Conservation (phyloP, 2,329 filamentous ascomycete species). For the Basipetospora chlamydospora region DNA sequence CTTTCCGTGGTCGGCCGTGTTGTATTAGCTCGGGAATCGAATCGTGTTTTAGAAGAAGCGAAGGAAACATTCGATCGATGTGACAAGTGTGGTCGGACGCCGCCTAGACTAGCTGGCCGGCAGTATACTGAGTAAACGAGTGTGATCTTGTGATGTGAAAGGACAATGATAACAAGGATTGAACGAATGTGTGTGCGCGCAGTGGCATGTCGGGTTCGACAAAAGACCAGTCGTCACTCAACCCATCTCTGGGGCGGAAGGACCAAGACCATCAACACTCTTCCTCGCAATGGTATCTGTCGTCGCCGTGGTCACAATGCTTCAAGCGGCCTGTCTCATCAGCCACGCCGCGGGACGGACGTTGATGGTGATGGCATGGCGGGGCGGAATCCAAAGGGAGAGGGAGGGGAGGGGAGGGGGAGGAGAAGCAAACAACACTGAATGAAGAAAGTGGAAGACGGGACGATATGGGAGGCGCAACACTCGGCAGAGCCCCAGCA, state of each 20-base stretch:
- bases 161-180: too few species aligned
- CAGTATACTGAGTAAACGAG: too few species aligned
- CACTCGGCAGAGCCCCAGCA: too few species aligned
- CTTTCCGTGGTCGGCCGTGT: background rate
- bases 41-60: background rate
- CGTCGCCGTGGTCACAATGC: background rate
- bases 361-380: slow-evolving; percentile 6
- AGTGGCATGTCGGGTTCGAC: too few species aligned
- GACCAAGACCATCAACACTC: too few species aligned
- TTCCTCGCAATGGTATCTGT: background rate
- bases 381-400: slow-evolving; percentile 1
- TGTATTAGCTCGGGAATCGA: slow-evolving; percentile 1
- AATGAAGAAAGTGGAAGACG: background rate
- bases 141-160: too few species aligned
- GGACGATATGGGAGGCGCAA: too few species aligned
- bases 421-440: background rate
- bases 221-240: background rate
- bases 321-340: slow-evolving; percentile 1
- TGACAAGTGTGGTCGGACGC: background rate
- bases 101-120: slow-evolving; percentile 1
- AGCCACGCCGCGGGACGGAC: slow-evolving; percentile 5
- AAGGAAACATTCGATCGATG: background rate
- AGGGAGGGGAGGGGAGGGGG: background rate
- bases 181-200: too few species aligned
- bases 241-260: background rate